Evolutionary conservation across 2,329 filamentous ascomycete species (phyloP).

Genomic region (Alternaria sp.): DNA sequence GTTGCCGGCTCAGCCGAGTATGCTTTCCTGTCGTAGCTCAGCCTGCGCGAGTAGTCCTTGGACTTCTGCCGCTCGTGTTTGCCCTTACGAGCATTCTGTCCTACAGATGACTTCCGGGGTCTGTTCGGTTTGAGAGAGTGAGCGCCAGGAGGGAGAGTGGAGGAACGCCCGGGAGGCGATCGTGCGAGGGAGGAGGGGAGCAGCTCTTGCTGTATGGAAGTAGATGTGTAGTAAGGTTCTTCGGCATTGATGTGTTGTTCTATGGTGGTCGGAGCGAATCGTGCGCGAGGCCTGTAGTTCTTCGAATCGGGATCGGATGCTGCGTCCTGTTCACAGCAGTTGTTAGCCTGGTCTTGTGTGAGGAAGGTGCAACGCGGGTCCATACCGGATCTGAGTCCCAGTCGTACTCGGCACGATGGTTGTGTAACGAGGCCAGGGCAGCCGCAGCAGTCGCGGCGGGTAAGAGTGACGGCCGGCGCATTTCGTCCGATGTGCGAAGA

Average conservation of each 20-base stretch:
- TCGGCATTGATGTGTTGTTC: slow-evolving; percentile 73
- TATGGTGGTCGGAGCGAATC: slow-evolving; percentile 54
- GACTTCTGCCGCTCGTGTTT: slow-evolving; percentile 85
- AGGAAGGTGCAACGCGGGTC: slow-evolving; percentile 16
- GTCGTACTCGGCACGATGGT: slow-evolving; percentile 73
- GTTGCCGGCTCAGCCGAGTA: slow-evolving; percentile 83
- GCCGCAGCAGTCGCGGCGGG: slow-evolving; percentile 81
- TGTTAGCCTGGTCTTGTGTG: slow-evolving; percentile 25
- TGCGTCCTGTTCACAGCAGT: slow-evolving; percentile 40
- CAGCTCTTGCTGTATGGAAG: slow-evolving; percentile 72
- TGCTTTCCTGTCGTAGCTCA: slow-evolving; percentile 79
- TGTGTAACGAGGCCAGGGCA: slow-evolving; percentile 83
- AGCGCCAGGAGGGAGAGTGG: slow-evolving; percentile 84
- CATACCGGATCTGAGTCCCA: slow-evolving; percentile 49
- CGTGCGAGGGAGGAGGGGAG: slow-evolving; percentile 82
- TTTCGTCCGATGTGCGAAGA: slow-evolving; percentile 73
- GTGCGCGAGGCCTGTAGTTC: slow-evolving; percentile 46
- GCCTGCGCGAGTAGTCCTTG: slow-evolving; percentile 73
- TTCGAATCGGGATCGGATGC: slow-evolving; percentile 49
- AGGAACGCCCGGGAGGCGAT: slow-evolving; percentile 85
- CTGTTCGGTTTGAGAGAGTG: slow-evolving; percentile 73
- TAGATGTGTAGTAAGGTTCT: slow-evolving; percentile 52
- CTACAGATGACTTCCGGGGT: slow-evolving; percentile 84
- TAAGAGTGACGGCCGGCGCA: slow-evolving; percentile 67
- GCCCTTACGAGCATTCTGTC: slow-evolving; percentile 75